Base-by-base conservation (phyloP, 108 stramenopile genomes). In the Cyclotella choctawhatcheeana region DNA sequence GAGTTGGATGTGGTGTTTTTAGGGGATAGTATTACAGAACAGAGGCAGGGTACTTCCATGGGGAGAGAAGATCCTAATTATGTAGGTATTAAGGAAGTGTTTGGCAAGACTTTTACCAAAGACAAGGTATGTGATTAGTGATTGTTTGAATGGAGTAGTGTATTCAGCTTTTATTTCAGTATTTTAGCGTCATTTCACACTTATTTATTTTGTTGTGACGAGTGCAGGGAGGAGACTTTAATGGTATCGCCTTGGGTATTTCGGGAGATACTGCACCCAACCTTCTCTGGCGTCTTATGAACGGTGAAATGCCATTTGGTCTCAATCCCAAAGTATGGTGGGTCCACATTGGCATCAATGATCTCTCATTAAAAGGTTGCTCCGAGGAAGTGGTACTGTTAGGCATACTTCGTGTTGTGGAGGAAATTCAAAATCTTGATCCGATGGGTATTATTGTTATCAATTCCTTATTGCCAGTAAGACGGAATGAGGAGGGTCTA, bases 211-310 rank as follows among this genome's bases (percentile, higher is more conserved):
- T n/a, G n/a, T n/a, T n/a, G n/a, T n/a, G n/a, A n/a, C n/a, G n/a
- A n/a, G 37, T 40, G 12, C 27, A 54, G 45, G 88, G 86, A 22
- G 82, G 78, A 18, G 76, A 81, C 4, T 79, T 83, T 58, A 74
- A 87, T 35, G 88, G 79, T 21, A 56, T 92, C 60, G 84, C 88
- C 18, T 44, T 89, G 71, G 91, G 91, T 14, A 88, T 92, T 50
- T 51, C 81, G 5, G 91, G 88, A 16, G 91, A 92, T 74, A 79
- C 78, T 44, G 78, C 84, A 0, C 61, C 81, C 20, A 88, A 89
- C 64, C 60, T 92, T 1, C 73, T 92, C n/a, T 92, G 91, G 91
- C 73, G 91, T 20, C 79, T 92, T 2, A 63, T 85, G 76, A 84
- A 92, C 58, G 91, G 88, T 6, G 91, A 92, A 58, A 68, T 86